Conservation (phyloP, 768 basidiomycete genomes). For the Xerocomus spinulosus region DNA sequence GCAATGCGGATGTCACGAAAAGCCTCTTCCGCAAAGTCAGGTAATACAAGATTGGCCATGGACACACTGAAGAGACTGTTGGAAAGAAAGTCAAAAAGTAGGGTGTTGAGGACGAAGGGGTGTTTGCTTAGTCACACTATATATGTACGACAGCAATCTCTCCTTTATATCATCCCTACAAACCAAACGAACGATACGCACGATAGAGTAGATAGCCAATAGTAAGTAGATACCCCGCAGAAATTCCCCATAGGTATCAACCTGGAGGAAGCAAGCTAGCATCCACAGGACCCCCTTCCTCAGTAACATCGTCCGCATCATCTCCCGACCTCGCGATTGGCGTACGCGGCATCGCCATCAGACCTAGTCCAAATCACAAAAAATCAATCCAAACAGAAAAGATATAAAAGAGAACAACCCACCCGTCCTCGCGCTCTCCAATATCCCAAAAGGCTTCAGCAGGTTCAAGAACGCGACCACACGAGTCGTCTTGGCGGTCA, state of each 20-base stretch:
- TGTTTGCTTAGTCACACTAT: too few relatives aligned
- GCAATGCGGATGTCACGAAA: too few relatives aligned
- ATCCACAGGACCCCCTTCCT: conserved; percentile 65
- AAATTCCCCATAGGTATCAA: too few relatives aligned
- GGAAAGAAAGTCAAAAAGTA: too few relatives aligned
- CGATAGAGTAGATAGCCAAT: background rate
- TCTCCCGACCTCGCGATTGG: conserved; percentile 64
- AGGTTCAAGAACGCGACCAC: conserved; percentile 92
- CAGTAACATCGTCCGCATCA: conserved; percentile 52
- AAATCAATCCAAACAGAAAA: background rate
- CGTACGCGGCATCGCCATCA: conserved; percentile 98
- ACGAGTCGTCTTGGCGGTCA: conserved; percentile 86
- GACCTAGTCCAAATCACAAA: conserved; percentile 43
- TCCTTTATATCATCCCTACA: background rate
- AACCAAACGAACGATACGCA: background rate
- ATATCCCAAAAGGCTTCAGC: conserved; percentile 89
- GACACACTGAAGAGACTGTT: too few relatives aligned
- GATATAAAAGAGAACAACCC: conserved; percentile 23
- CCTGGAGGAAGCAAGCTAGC: conserved; percentile 93
- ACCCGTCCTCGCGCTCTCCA: conserved; percentile 96
- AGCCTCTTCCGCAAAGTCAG: too few relatives aligned
- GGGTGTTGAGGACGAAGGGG: too few relatives aligned
- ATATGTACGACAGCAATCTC: too few relatives aligned
- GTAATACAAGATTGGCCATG: too few relatives aligned
- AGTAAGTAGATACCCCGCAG: too few relatives aligned